Percentiles rank a stretch among this genome's conserved stretches.
These are phyloP conservation scores for Dioscorea cayenensis DNA, from an alignment of 116 monocot genomes.

Conservation along the genomic window DNA sequence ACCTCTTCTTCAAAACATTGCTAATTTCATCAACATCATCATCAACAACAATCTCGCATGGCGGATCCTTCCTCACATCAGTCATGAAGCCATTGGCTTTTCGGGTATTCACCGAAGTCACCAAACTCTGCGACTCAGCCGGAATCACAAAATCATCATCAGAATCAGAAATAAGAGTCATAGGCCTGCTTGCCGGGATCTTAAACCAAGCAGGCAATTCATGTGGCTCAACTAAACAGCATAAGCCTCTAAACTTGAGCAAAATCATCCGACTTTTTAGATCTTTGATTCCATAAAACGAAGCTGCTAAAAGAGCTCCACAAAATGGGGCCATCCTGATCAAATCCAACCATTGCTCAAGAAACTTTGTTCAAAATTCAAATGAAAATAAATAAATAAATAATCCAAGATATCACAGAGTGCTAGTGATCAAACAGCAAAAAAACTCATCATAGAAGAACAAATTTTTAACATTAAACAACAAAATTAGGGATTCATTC, in stretches of 20 bases:
- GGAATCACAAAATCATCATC: not conserved
- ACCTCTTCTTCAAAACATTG: not conserved
- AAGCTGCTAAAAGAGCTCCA: too few species aligned
- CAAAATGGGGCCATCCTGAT: not conserved
- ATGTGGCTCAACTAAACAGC: not conserved
- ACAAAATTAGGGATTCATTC: too few species aligned
- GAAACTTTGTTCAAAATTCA: not conserved
- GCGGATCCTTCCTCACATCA: not conserved
- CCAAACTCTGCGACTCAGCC: not conserved
- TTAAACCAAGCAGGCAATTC: not conserved
- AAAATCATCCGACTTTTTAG: not conserved
- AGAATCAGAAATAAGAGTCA: not conserved
- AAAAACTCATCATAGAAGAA: too few species aligned
- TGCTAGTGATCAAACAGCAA: not conserved
- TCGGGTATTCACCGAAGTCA: not conserved
- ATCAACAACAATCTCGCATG: not conserved
- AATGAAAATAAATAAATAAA: not conserved
- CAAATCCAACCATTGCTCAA: not conserved
- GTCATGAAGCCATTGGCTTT: not conserved
- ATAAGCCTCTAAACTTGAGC: not conserved
- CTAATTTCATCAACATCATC: not conserved
- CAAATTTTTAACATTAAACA: too few species aligned
- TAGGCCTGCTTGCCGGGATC: not conserved
- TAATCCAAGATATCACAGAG: not conserved
- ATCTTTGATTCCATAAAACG: not conserved